Evolutionary conservation across 805 yeast species (phyloP).

Genomic region (Candida silvatica): DNA sequence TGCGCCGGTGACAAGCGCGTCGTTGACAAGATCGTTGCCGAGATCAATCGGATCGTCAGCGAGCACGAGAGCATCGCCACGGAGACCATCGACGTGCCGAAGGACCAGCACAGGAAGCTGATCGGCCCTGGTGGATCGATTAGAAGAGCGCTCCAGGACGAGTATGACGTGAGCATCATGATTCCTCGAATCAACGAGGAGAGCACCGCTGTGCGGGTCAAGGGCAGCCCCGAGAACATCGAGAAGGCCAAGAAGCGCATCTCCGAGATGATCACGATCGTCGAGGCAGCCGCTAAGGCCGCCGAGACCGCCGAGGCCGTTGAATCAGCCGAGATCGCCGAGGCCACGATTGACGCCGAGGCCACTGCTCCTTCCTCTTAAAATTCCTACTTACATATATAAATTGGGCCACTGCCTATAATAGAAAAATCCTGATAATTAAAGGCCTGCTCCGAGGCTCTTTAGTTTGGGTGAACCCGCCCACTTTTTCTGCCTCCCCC

Average conservation of each 20-base stretch:
- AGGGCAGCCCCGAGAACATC: constrained; percentile 61
- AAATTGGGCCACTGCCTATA: no score
- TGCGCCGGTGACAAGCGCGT: constrained; percentile 69
- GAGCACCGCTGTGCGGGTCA: constrained; percentile 43
- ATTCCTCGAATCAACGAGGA: constrained; percentile 56
- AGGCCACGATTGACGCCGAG: no score
- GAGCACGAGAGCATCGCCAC: constrained; percentile 52
- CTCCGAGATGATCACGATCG: constrained; percentile 45
- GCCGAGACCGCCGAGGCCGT: no score
- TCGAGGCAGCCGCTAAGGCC: no score
- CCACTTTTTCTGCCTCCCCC: no score
- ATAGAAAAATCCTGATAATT: no score
- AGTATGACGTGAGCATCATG: constrained; percentile 51
- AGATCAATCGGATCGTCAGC: constrained; percentile 53
- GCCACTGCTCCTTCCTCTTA: no score
- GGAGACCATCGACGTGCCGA: constrained; percentile 50
- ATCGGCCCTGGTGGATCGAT: constrained; percentile 77
- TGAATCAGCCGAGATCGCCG: no score
- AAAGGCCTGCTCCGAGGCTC: no score
- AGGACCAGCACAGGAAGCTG: constrained; percentile 63
- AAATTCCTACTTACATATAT: no score
- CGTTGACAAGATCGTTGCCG: constrained; percentile 59
- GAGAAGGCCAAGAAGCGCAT: constrained; percentile 58
- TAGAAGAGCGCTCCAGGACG: constrained; percentile 65
- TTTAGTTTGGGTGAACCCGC: no score